Evolutionary conservation across 2,329 filamentous ascomycete species (phyloP).

Genomic region (Alternaria brassicae): DNA sequence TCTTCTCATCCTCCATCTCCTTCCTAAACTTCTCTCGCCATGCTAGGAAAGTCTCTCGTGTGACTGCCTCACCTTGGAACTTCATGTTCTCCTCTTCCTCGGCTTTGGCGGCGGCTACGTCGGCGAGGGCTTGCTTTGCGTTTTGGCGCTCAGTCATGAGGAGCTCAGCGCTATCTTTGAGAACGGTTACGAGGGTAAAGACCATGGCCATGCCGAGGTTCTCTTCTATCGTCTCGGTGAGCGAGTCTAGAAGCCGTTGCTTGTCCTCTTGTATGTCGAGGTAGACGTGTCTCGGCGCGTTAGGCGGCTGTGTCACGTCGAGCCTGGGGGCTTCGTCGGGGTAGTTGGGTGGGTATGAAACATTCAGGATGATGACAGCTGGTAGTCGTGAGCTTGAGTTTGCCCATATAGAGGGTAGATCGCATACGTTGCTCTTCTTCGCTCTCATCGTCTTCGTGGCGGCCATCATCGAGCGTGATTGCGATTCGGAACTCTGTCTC

Average conservation of each 20-base stretch:
- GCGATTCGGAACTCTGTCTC: constrained; percentile 88
- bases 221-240: constrained; percentile 82
- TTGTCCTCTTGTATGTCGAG: constrained; percentile 86
- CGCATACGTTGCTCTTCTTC: constrained; percentile 61
- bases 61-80: constrained; percentile 91
- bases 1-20: constrained; percentile 79
- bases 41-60: constrained; percentile 79
- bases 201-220: constrained; percentile 98
- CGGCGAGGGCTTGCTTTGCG: constrained; percentile 62
- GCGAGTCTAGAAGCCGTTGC: constrained; percentile 70
- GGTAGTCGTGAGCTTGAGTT: constrained; percentile 17
- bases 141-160: constrained; percentile 77
- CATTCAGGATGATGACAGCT: constrained; percentile 78
- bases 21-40: constrained; percentile 81
- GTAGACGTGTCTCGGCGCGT: constrained; percentile 71
- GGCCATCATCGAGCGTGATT: constrained; percentile 78
- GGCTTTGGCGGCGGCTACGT: constrained; percentile 64
- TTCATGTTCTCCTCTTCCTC: constrained; percentile 96
- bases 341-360: constrained; percentile 89
- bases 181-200: constrained; percentile 83
- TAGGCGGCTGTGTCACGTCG: constrained; percentile 77
- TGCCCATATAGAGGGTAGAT: background rate
- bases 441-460: constrained; percentile 60
- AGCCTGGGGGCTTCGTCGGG: constrained; percentile 86
- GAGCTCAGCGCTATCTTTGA: constrained; percentile 91